Evolutionary conservation across 495 filamentous ascomycete species (phyloP), one percentile per base, ranked within the genome.

Genomic region (Penicillium coprophilum): DNA sequence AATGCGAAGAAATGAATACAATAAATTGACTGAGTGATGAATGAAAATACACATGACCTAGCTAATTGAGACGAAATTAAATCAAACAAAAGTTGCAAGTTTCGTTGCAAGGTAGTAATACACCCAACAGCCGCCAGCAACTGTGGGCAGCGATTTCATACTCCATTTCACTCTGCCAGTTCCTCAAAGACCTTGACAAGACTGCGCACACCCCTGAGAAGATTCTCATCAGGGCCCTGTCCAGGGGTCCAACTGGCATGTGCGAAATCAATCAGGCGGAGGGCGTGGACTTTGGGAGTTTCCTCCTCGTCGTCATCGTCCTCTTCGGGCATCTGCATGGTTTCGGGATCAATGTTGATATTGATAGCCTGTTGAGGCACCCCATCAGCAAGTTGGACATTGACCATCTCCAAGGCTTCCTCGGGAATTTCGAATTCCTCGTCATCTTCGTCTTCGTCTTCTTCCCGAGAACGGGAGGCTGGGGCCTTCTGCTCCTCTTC

Each of bases 261-360:
- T 20, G 94, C 94, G 77, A 98, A 98, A 71, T 98, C 94, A 58
- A 98, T 97, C 61, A 98, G 73, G 66, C 95, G 94, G 53, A 96
- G 78, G 32, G 82, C 82, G 66, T 89, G 90, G 20, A 95, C 85
- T 62, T 85, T 85, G 0, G 90, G 90, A 19, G 82, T 68, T n/a
- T 78, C 76, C 5, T 83, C 78, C 46, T 88, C 87, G 0, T 88
- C 88, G 1, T 87, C 85, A 0, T 87, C 84, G 2, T 81, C 83
- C 1, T 67, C 68, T 13, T 64, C 65, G 12, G 64, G 66, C 17
- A 74, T 38, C 12, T 67, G 59, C 27, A 63, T 58, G 5, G 58
- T 67, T 53, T 69, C 52, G 0, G 74, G 71, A 30, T 75, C 71
- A 24, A 77, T 71, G 60, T 45, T 75, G 58, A 77, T 75, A 40